Percentiles rank a stretch among this genome's conserved stretches.
Evolutionary conservation across 176 grass and related monocot genomes (phyloP).

Genomic region (Carex littledalei): DNA sequence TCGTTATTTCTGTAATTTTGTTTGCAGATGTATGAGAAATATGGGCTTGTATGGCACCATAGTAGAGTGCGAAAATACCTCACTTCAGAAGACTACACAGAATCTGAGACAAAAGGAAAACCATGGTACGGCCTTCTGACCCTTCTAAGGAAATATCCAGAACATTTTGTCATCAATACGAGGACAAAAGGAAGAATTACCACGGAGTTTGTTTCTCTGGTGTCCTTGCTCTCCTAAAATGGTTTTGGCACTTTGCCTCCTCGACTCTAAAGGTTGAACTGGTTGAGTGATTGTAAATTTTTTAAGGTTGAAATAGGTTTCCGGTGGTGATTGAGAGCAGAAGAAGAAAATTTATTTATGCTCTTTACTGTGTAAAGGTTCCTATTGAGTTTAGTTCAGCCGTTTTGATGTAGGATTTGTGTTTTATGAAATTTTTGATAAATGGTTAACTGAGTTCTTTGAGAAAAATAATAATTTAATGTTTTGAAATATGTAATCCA

Average conservation of each 20-base stretch:
- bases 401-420: neutral
- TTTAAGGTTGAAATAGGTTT: neutral
- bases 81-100: constrained; percentile 46
- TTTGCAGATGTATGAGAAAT: constrained; percentile 57
- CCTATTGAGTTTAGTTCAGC: neutral
- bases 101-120: constrained; percentile 47
- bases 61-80: constrained; percentile 74
- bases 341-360: neutral
- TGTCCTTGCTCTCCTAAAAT: constrained; percentile 48
- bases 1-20: neutral
- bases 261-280: neutral
- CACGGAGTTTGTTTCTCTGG: constrained; percentile 61
- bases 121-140: constrained; percentile 63
- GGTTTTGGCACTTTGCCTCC: neutral
- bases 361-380: constrained; percentile 6
- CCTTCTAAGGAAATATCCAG: constrained; percentile 63
- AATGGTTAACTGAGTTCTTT: neutral
- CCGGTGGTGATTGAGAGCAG: neutral
- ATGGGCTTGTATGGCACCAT: constrained; percentile 68
- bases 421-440: neutral
- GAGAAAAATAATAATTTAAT: neutral
- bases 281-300: neutral
- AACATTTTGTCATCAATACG: constrained; percentile 67
- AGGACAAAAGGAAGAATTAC: constrained; percentile 44
- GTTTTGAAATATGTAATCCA: neutral